These are phyloP conservation scores for Diplotaxis tenuifolia DNA, from an alignment of 345 rosid species.

Conservation along the genomic window DNA sequence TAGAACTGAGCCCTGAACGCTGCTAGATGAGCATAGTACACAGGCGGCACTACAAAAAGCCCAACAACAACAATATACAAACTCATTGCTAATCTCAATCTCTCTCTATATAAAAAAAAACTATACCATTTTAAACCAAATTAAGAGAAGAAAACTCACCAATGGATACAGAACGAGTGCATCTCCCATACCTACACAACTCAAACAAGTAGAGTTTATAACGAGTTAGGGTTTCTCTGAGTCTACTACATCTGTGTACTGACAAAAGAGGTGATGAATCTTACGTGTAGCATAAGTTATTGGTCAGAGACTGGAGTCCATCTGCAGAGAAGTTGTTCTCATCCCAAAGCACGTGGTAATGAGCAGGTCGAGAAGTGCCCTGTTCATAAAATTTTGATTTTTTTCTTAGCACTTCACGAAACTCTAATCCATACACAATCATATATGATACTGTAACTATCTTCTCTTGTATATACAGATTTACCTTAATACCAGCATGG, in stretches of 20 bases:
- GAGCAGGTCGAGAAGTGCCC: constrained; percentile 97
- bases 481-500: constrained; percentile 96
- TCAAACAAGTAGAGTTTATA: background rate
- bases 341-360: constrained; percentile 96
- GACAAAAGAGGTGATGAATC: background rate
- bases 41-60: constrained; percentile 75
- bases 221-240: background rate
- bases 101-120: background rate
- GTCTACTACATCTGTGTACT: background rate
- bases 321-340: constrained; percentile 95
- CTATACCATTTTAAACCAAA: background rate
- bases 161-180: constrained; percentile 91
- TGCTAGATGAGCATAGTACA: constrained; percentile 94
- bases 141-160: constrained; percentile 45
- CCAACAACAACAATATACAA: background rate
- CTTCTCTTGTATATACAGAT: background rate
- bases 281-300: constrained; percentile 92
- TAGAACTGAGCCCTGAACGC: constrained; percentile 96
- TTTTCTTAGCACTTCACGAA: background rate
- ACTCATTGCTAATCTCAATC: background rate
- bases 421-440: background rate
- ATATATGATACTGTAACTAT: background rate
- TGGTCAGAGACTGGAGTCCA: constrained; percentile 84
- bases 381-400: constrained; percentile 23
- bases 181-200: constrained; percentile 74